Evolutionary conservation across 441 rosid species (phyloP), one percentile per base, ranked within the genome.

Genomic region (Aquilaria agallochum): DNA sequence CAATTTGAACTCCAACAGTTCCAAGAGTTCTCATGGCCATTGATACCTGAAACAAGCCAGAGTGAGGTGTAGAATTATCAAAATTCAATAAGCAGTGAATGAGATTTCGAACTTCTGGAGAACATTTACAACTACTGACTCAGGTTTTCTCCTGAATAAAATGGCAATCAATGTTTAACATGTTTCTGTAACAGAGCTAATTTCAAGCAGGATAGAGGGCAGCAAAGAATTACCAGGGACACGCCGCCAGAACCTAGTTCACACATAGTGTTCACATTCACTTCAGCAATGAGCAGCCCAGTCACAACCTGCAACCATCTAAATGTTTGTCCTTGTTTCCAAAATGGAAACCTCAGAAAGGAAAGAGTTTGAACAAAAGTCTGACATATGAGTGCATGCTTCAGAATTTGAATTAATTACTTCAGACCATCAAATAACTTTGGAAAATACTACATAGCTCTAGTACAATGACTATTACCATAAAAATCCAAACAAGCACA

Each of bases 241-340:
- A 90, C 94, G 44, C 98, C 94, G 10, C 98, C 98, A 9, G 98
- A 83, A 63, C 98, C 98, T 68, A 94, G 60, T 75, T 94, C 97
- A 55, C 88, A 81, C 98, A 94, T 90, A 11, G 97, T 90, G 53
- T 78, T 88, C 65, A 88, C 92, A 75, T 90, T 94, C 44, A 94
- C 96, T 83, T 90, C 97, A 59, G 98, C 97, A 71, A 90, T 55
- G 30, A 94, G 92, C 77, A 94, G 72, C 57, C 98, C 97, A 10
- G 97, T 94, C 27, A 78, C 84, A 68, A 94, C 95, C 97, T 88
- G 80, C 70, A 65, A 11, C 3, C 33, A 53, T 34, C 13, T 9
- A 32, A 31, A n/a, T 53, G n/a, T 30, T 53, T 11, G 33, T 53
- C 40, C 40, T 31, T 53, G 10, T 2, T 51, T 2, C 2, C 7